Evolutionary conservation across 148 eudicot genomes (phyloP).

Genomic region (Oxyria digyna): DNA sequence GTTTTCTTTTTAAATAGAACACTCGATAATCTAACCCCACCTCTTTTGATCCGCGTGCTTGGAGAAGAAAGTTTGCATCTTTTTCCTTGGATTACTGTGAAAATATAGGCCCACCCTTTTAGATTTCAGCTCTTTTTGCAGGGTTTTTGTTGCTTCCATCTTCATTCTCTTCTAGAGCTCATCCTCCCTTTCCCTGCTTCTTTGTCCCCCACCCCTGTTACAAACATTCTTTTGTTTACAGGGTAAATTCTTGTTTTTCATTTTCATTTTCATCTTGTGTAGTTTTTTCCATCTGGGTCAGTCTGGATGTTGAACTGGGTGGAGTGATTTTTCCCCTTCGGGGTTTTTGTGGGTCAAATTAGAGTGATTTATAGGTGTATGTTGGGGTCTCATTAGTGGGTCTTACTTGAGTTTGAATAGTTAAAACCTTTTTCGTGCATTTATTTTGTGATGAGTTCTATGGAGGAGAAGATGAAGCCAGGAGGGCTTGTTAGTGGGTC

Average conservation of each 20-base stretch:
- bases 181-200: constrained; percentile 13
- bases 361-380: neutral
- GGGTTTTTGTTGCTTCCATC: constrained; percentile 65
- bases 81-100: constrained; percentile 16
- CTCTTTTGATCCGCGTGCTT: constrained; percentile 85
- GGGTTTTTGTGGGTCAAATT: neutral
- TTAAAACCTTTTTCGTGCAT: constrained; percentile 14
- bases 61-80: neutral
- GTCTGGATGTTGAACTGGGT: constrained; percentile 3
- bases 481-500: constrained; percentile 13
- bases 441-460: constrained; percentile 29
- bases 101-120: constrained; percentile 46
- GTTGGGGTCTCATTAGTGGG: neutral
- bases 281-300: neutral
- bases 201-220: constrained; percentile 5
- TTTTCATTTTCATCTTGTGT: constrained; percentile 11
- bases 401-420: neutral
- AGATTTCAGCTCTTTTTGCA: constrained; percentile 60
- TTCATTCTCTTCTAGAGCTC: constrained; percentile 29
- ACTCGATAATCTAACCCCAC: constrained; percentile 45
- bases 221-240: neutral
- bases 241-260: constrained; percentile 11
- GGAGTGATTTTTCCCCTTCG: neutral
- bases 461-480: constrained; percentile 22
- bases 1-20: constrained; percentile 5